These are phyloP conservation scores for Scytalidium sp. DNA, from an alignment of 2,329 filamentous ascomycete genomes.

Conservation along the genomic window DNA sequence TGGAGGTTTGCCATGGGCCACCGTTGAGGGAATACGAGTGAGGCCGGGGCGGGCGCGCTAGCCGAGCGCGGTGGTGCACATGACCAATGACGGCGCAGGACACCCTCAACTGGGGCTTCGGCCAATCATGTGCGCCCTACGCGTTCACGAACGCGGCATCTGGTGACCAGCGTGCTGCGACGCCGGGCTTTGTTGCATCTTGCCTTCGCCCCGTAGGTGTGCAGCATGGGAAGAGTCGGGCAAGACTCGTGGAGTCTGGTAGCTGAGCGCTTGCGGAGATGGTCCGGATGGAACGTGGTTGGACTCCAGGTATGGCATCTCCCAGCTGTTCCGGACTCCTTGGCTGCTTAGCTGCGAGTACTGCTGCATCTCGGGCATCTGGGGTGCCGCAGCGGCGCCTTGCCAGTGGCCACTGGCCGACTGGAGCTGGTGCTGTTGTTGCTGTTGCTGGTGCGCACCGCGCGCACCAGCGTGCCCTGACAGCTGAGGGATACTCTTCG, in stretches of 20 bases:
- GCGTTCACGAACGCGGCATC: slow-evolving; percentile 23
- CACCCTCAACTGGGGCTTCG: slow-evolving; percentile 18
- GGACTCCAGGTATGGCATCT: slow-evolving; percentile 29
- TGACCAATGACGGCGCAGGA: slow-evolving; percentile 25
- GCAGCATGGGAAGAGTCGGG: slow-evolving; percentile 18
- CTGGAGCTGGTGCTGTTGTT: slow-evolving; percentile 14
- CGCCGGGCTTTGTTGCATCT: slow-evolving; percentile 17
- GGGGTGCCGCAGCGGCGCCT: slow-evolving; percentile 19
- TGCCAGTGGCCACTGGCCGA: slow-evolving; percentile 21
- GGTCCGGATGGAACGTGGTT: slow-evolving; percentile 21
- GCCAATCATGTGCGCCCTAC: slow-evolving; percentile 16
- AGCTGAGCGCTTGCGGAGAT: slow-evolving; percentile 15
- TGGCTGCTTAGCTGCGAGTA: slow-evolving; percentile 16
- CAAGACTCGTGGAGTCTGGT: slow-evolving; percentile 12
- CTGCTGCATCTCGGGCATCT: slow-evolving; percentile 22
- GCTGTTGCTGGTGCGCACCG: slow-evolving; percentile 18
- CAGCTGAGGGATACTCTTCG: slow-evolving; percentile 20
- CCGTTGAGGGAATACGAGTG: slow-evolving; percentile 16
- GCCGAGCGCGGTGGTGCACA: slow-evolving; percentile 11
- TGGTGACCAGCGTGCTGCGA: slow-evolving; percentile 25
- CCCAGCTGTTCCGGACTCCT: slow-evolving; percentile 25
- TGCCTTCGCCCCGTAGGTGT: slow-evolving; percentile 18
- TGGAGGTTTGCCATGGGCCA: no score
- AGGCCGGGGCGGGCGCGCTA: slow-evolving; percentile 15
- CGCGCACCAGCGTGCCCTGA: slow-evolving; percentile 26